Evolutionary conservation across 108 stramenopile species (phyloP).

Genomic region (Cylindrotheca fusiformis): DNA sequence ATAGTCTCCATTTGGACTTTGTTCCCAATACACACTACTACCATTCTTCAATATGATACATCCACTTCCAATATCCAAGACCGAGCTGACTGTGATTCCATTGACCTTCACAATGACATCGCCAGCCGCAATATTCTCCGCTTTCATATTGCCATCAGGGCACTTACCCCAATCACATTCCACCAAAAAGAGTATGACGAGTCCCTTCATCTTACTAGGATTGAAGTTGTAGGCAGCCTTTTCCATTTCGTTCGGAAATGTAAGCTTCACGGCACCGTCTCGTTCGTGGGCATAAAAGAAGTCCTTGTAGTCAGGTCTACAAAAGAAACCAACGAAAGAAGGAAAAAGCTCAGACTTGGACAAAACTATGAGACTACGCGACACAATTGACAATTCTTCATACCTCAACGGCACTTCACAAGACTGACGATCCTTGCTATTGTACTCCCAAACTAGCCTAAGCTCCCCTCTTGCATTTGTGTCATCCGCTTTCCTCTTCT

Average conservation of each 20-base stretch:
- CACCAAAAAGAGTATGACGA: constrained; percentile 23
- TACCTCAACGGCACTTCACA: constrained; percentile 6
- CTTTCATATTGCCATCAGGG: constrained; percentile 12
- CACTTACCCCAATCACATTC: constrained; percentile 39
- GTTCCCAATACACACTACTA: constrained; percentile 4
- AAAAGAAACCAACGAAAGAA: neutral
- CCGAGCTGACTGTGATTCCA: neutral
- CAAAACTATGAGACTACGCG: no score
- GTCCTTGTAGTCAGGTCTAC: constrained; percentile 45
- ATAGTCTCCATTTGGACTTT: constrained; percentile 6
- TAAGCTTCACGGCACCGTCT: constrained; percentile 26
- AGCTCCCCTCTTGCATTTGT: neutral
- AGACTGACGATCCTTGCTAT: constrained; percentile 2
- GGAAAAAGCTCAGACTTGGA: neutral
- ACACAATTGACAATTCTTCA: neutral
- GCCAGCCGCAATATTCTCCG: constrained; percentile 8
- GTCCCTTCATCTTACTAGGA: constrained; percentile 20
- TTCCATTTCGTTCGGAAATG: constrained; percentile 45
- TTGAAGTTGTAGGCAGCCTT: constrained; percentile 20
- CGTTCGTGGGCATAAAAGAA: constrained; percentile 21
- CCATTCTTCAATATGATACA: constrained; percentile 5
- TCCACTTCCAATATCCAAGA: constrained; percentile 2
- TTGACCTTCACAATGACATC: constrained; percentile 12
- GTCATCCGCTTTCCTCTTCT: neutral
- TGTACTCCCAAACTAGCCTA: constrained; percentile 2